Base-by-base conservation (phyloP, 108 stramenopile genomes). In the Nitzschia sp. region DNA sequence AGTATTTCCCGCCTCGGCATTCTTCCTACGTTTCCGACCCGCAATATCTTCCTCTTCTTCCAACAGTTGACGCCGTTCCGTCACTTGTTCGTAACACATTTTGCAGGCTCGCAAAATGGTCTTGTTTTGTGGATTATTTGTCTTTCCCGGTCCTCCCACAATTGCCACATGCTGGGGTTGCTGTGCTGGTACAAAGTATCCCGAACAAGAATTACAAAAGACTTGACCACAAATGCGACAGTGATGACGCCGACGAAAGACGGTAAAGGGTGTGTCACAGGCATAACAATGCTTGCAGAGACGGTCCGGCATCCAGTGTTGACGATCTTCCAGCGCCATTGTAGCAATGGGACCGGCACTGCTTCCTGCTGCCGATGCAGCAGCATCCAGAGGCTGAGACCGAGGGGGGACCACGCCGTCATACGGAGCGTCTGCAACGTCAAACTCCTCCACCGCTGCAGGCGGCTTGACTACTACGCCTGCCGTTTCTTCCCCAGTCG, bases 211-310 rank as follows among this genome's bases (percentile, higher is more conserved):
- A 54, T 85, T 83, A 77, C 98, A 99, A 84, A 99, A 99, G 29
- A 99, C 95, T 84, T 97, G 97, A 0, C 97, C 97, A 75, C 98
- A 99, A n/a, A 97, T 49, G 13, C 98, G 86, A 81, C 98, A 99
- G 66, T 99, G 98, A 72, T 99, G 98, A 46, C 95, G 83, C 13
- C 98, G 78, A 19, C 97, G 91, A 79, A 97, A 82, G 46, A 98
- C 80, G n/a, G 91, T 98, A 75, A 99, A 99, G 19, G 82, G 93
- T 3, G 80, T 77, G 65, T 96, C 95, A 71, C 98, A 99, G 1
- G 78, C 75, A 74, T 98, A 97, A 81, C 98, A 99, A 2, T 80
- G 82, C 74, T 94, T 94, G 76, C 95, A 96, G 27, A 97, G 67
- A 23, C 77, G 85, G 84, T 99, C 98, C 23, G 96, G 96, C 92